Conservation (phyloP, 768 basidiomycete species). For the Xerocomellus chrysenteron region DNA sequence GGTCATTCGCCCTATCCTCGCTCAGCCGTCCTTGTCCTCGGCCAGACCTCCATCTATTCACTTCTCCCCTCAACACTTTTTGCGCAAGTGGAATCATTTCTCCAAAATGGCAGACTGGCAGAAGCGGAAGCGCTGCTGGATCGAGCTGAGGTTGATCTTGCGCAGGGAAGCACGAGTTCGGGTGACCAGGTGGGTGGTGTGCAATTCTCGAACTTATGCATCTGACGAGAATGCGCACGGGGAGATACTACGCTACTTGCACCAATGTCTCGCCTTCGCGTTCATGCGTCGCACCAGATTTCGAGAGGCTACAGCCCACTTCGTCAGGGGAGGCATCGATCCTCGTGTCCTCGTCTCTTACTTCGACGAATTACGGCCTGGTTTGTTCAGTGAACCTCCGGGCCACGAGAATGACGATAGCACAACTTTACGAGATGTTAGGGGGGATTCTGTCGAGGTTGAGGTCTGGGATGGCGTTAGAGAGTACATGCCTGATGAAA, state of each 20-base stretch:
- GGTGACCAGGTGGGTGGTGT: slow-evolving; percentile 10
- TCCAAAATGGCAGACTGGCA: slow-evolving; percentile 61
- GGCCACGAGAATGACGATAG: background rate
- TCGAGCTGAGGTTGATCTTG: slow-evolving; percentile 42
- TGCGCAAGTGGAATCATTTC: slow-evolving; percentile 67
- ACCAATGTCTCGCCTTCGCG: slow-evolving; percentile 79
- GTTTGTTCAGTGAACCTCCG: slow-evolving; percentile 43
- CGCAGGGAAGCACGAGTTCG: slow-evolving; percentile 7
- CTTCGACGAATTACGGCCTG: slow-evolving; percentile 72
- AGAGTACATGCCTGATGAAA: slow-evolving; percentile 66
- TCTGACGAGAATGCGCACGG: slow-evolving; percentile 34
- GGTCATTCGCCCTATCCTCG: slow-evolving; percentile 50
- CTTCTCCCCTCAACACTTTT: slow-evolving; percentile 71
- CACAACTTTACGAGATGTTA: background rate
- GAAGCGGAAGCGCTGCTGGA: slow-evolving; percentile 65
- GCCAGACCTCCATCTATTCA: slow-evolving; percentile 57
- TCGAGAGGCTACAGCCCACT: slow-evolving; percentile 75
- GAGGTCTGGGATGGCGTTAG: slow-evolving; percentile 76
- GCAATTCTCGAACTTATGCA: background rate
- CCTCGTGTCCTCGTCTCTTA: slow-evolving; percentile 79
- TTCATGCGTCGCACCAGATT: slow-evolving; percentile 79
- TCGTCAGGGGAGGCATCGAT: slow-evolving; percentile 81
- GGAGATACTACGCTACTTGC: slow-evolving; percentile 74
- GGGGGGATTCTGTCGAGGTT: slow-evolving; percentile 46
- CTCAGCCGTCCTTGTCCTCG: slow-evolving; percentile 66